Evolutionary conservation across 768 basidiomycete species (phyloP).

Genomic region (Mycena galopus): DNA sequence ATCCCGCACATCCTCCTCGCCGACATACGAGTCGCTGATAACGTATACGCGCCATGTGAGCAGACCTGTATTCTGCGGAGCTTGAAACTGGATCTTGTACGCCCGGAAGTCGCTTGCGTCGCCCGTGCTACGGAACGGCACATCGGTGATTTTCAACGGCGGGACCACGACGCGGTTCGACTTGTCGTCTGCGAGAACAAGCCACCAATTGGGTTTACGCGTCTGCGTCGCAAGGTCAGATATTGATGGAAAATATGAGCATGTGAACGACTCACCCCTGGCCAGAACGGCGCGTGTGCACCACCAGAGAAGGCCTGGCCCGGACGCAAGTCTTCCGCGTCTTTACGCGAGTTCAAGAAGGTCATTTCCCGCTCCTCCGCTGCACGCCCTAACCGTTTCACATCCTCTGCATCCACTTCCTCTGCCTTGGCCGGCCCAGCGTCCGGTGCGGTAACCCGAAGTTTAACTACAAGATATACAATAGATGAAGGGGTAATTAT

Average conservation of each 20-base stretch:
- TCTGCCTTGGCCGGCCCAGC: slow-evolving; percentile 47
- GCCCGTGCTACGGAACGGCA: slow-evolving; percentile 71
- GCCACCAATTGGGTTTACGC: slow-evolving; percentile 94
- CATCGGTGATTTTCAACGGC: slow-evolving; percentile 83
- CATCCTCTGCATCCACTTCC: slow-evolving; percentile 61
- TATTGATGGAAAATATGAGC: not conserved
- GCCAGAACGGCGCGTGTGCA: slow-evolving; percentile 96
- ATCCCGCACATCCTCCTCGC: slow-evolving; percentile 79
- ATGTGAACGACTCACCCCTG: slow-evolving; percentile 67
- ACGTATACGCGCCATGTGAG: slow-evolving; percentile 93
- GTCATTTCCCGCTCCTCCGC: slow-evolving; percentile 75
- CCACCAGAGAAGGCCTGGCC: slow-evolving; percentile 58
- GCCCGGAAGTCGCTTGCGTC: slow-evolving; percentile 75
- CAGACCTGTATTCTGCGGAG: slow-evolving; percentile 84
- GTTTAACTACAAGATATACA: slow-evolving; percentile 87
- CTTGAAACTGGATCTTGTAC: slow-evolving; percentile 96
- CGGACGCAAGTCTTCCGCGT: slow-evolving; percentile 68
- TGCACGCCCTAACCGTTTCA: slow-evolving; percentile 57
- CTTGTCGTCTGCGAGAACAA: slow-evolving; percentile 90
- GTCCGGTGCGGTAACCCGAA: slow-evolving; percentile 76
- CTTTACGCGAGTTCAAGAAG: slow-evolving; percentile 74
- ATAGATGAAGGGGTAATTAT: slow-evolving; percentile 90
- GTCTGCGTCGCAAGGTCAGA: slow-evolving; percentile 58
- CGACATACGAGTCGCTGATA: slow-evolving; percentile 90
- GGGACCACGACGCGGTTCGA: slow-evolving; percentile 88